These are phyloP conservation scores for Triangularia verruculosa DNA, from an alignment of 2,329 filamentous ascomycete genomes.

Conservation along the genomic window DNA sequence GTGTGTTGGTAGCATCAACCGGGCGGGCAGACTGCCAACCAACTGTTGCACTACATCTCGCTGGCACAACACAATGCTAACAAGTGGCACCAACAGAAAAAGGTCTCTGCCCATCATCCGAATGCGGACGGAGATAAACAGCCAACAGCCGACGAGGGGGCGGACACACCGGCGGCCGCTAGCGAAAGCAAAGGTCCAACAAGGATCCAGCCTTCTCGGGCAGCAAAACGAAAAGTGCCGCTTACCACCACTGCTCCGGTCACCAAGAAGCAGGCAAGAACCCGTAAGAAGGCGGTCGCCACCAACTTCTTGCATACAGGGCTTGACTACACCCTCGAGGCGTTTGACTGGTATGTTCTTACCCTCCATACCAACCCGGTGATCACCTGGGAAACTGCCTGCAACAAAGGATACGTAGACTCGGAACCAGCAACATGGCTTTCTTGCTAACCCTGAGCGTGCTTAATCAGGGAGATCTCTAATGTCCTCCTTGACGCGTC, in stretches of 20 bases:
- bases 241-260: not conserved
- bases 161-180: not conserved
- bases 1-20: not conserved
- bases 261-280: constrained; percentile 1
- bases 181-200: constrained; percentile 8
- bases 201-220: constrained; percentile 22
- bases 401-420: too few species aligned
- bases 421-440: too few species aligned
- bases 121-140: too few species aligned
- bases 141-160: not conserved
- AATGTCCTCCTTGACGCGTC: too few species aligned
- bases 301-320: not conserved
- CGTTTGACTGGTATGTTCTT: constrained; percentile 13
- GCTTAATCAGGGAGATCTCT: too few species aligned
- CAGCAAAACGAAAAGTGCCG: constrained; percentile 17
- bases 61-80: not conserved
- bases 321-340: constrained; percentile 20
- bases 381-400: too few species aligned
- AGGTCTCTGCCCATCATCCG: too few species aligned
- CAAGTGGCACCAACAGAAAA: too few species aligned
- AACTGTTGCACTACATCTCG: not conserved
- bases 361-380: too few species aligned
- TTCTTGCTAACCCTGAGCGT: too few species aligned
- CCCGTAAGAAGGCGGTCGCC: not conserved
- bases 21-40: not conserved